phyloP scores from a whole-genome alignment of 805 yeast genomes.

The Jamesozyma lodderae region DNA sequence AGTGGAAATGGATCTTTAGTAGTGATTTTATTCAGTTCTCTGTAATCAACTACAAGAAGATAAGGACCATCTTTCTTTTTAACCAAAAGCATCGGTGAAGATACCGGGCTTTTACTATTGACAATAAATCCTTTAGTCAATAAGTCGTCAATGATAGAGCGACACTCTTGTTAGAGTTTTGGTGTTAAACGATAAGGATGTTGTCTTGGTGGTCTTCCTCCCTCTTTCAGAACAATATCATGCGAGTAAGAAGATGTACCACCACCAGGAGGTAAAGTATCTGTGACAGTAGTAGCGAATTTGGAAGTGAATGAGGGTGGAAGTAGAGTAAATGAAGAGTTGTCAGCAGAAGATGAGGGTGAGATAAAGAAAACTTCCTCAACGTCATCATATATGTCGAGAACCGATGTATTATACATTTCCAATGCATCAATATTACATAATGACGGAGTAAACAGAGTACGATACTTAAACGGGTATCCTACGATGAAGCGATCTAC shows the following conservation, averaged over 20 bases:
- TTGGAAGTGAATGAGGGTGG: neutral
- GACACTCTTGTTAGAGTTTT: neutral
- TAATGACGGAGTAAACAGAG: too few relatives aligned
- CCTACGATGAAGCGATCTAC: neutral
- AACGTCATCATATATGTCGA: too few relatives aligned
- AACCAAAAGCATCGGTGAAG: neutral
- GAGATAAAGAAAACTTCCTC: neutral
- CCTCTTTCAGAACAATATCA: too few relatives aligned
- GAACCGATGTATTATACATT: too few relatives aligned
- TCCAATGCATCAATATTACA: too few relatives aligned
- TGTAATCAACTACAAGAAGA: neutral
- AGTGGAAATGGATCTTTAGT: conserved; percentile 7
- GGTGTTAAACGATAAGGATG: neutral
- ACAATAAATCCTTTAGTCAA: neutral
- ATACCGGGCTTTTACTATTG: neutral
- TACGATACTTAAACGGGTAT: too few relatives aligned
- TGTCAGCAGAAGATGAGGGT: neutral
- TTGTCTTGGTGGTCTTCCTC: neutral
- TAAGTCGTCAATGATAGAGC: neutral
- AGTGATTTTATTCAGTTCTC: neutral
- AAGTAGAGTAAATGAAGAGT: neutral
- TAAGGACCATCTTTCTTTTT: too few relatives aligned
- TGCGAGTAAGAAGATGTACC: too few relatives aligned
- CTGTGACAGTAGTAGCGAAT: neutral
- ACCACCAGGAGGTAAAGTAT: too few relatives aligned